Base-by-base conservation (phyloP, 2,329 filamentous ascomycete species). In the Neodidymelliopsis sp. region DNA sequence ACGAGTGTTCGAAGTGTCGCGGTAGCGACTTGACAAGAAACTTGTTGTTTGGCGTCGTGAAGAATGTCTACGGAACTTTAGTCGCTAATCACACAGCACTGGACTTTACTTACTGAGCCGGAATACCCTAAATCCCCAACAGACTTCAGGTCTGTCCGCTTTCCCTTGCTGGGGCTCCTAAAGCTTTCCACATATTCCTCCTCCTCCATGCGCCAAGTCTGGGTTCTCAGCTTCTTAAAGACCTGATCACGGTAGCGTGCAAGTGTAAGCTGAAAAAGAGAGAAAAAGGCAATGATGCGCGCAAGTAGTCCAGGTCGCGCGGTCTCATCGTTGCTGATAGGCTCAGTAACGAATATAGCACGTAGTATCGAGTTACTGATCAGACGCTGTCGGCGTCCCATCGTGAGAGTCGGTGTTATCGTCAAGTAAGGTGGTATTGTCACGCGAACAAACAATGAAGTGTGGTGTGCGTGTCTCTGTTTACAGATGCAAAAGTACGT, bases 21-120 rank as follows among this genome's bases (percentile, higher is more conserved):
- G 88, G 87, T 1, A 91, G 74, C 2, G 85, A 88, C 64, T 91
- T 91, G 64, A 91, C 77, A 7, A 91, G 79, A 63, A 83, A 90
- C 56, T 82, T 83, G n/a, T 77, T 78, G 59, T 91, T 82, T 3
- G 76, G 71, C 0, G 88, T 90, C 4, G 79, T 81, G 71, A 89
- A 90, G 72, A 91, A 91, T 0, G 87, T 89, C 73, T 83, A 49
- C 9, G 16, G 41, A 7, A 13, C 30, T 15, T 64, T 53, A 59
- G 57, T 51, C 1, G 20, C 13, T 24, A 36, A 12, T 18, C 5
- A 28, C 27, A 10, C 3, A 16, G 19, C 10, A 30, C 46, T n/a
- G 18, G n/a, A 43, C 7, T 13, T 12, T 29, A 55, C 67, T 13
- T 69, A 84, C 80, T 16, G 87, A 90, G 37, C 88, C 88, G 20